Conservation (phyloP, 768 basidiomycete species). For the Pleurotus tuoliensis region DNA sequence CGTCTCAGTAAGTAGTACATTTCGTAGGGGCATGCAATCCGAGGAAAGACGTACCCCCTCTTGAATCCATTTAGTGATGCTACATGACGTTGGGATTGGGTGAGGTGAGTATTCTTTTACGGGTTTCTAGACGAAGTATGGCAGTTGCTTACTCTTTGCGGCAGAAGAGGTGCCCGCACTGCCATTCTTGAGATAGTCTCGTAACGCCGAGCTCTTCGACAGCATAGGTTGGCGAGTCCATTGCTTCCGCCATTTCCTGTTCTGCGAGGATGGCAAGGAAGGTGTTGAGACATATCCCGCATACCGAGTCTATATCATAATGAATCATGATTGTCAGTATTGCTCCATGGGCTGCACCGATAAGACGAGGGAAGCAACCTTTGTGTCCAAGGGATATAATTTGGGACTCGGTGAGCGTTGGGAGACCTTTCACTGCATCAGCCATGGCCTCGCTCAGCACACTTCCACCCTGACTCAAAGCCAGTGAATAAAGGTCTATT, state of each 20-base stretch:
- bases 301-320: slow-evolving; percentile 50
- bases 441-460: no score
- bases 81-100: slow-evolving; percentile 18
- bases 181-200: slow-evolving; percentile 45
- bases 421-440: slow-evolving; percentile 32
- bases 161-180: slow-evolving; percentile 74
- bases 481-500: no score
- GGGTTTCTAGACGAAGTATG: slow-evolving; percentile 6
- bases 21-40: background rate
- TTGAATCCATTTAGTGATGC: slow-evolving; percentile 61
- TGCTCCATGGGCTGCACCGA: background rate
- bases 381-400: slow-evolving; percentile 42
- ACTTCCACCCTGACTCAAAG: no score
- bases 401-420: slow-evolving; percentile 47
- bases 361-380: slow-evolving; percentile 26
- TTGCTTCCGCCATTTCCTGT: slow-evolving; percentile 67
- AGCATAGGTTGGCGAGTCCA: slow-evolving; percentile 78
- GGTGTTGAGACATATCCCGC: slow-evolving; percentile 73
- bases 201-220: slow-evolving; percentile 71
- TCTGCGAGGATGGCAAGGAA: slow-evolving; percentile 68
- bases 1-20: no score
- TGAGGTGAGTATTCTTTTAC: slow-evolving; percentile 12
- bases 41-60: slow-evolving; percentile 42
- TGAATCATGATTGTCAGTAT: no score
- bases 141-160: slow-evolving; percentile 59